phyloP scores from a whole-genome alignment of 495 filamentous ascomycete species.

The Niebla homalea region DNA sequence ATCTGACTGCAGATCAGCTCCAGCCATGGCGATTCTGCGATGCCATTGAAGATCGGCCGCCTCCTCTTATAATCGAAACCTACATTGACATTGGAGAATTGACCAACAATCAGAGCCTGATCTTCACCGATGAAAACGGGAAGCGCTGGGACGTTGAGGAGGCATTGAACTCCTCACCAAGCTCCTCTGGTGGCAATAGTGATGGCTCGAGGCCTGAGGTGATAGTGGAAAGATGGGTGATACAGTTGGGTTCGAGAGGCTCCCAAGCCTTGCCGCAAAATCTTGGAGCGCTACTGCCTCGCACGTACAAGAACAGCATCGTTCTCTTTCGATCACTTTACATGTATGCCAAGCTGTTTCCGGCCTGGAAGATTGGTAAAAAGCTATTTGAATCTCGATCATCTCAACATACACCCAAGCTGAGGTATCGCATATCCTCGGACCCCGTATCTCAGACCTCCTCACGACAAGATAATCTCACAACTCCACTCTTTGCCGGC shows the following conservation, averaged over 20 bases:
- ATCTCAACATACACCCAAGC: constrained; percentile 46
- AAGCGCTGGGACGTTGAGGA: constrained; percentile 87
- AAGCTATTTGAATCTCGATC: constrained; percentile 51
- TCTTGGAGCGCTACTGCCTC: constrained; percentile 59
- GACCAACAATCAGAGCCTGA: constrained; percentile 72
- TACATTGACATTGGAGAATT: constrained; percentile 73
- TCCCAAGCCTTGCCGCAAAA: constrained; percentile 44
- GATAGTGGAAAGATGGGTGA: constrained; percentile 78
- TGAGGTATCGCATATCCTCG: constrained; percentile 66
- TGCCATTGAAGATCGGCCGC: constrained; percentile 62
- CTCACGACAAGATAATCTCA: constrained; percentile 48
- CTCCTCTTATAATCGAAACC: constrained; percentile 79
- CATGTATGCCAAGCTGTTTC: constrained; percentile 66
- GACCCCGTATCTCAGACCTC: constrained; percentile 33
- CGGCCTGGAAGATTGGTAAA: constrained; percentile 77
- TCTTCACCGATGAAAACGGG: constrained; percentile 74
- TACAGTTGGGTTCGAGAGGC: constrained; percentile 55
- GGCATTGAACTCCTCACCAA: constrained; percentile 51
- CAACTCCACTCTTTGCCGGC: constrained; percentile 56
- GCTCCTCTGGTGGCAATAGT: constrained; percentile 35
- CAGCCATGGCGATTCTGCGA: constrained; percentile 67
- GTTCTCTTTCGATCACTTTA: constrained; percentile 91
- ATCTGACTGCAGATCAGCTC: constrained; percentile 67
- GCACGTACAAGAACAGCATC: constrained; percentile 90
- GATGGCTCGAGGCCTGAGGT: constrained; percentile 45